Evolutionary conservation across 345 rosid species (phyloP).

Genomic region (Sonneratia caseolaris): DNA sequence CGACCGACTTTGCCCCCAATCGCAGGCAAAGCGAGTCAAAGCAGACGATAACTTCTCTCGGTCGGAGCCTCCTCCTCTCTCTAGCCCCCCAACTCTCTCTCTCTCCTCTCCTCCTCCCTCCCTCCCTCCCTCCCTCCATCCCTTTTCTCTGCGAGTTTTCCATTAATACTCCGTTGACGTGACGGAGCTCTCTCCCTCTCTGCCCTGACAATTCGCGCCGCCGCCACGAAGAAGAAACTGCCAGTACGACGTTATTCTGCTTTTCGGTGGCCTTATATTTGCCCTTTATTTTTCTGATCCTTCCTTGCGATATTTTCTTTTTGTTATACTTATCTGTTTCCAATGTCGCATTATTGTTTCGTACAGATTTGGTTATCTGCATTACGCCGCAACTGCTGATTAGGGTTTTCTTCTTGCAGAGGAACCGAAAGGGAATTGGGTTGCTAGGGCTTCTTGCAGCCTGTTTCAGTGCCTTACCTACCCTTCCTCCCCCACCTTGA

Average conservation of each 20-base stretch:
- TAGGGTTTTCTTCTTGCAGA: conserved; percentile 1
- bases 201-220: neutral
- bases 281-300: neutral
- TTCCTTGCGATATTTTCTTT: neutral
- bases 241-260: neutral
- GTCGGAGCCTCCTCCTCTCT: neutral
- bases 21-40: neutral
- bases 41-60: neutral
- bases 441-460: conserved; percentile 1
- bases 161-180: neutral
- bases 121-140: neutral
- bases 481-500: neutral
- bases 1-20: neutral
- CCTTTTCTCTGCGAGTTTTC: neutral
- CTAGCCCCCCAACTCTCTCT: neutral
- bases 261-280: neutral
- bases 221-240: neutral
- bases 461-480: neutral
- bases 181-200: neutral
- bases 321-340: neutral
- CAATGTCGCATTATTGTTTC: neutral
- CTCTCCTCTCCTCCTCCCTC: neutral
- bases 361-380: neutral
- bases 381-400: neutral
- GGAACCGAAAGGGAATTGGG: neutral